Base-by-base conservation (phyloP, 352 stramenopile genomes). In the Phytophthora palmivora region DNA sequence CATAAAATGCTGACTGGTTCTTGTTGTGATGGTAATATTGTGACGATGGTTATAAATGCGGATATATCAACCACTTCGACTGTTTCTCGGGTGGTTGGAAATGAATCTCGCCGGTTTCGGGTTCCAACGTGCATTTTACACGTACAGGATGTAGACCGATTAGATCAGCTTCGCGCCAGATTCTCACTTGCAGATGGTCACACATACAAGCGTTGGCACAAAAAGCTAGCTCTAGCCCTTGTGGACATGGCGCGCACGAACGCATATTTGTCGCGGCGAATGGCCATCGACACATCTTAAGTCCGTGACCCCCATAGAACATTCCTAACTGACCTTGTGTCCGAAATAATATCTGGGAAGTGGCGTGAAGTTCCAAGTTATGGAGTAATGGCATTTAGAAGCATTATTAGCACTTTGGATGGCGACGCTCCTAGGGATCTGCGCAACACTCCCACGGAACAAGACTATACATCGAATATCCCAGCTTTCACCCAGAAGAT, bases 131-230 rank as follows among this genome's bases (percentile, higher is more conserved):
- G 53, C 26, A 38, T 72, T 22, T 50, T 51, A 12, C 12, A 71
- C 37, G 71, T 79, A 62, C 66, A 79, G 32, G 71, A 62, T 1
- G 71, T 76, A 0, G 71, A 79, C n/a, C 18, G 66, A 0, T 18
- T 58, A 22, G 71, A 76, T 45, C 66, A 79, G 34, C 26, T 79
- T 19, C 54, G 62, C 18, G 46, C 24, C 11, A 30, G 46, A 0
- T 75, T 71, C 22, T 75, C 65, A 24, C 6, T 75, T 24, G 57
- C 64, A 0, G 59, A 46, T 18, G 64, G 70, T 11, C 70, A 78
- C 21, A 70, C 52, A 0, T 67, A 59, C 30, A 63, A 74, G 22
- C 68, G 57, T 26, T 74, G 69, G 64, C 44, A 74, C 51, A 74
- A 78, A 42, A 73, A 74, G 24, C 37, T 74, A 0, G 39, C 16